These are phyloP conservation scores for Aspergillus sp. DNA, from an alignment of 2,329 filamentous ascomycete species.

Conservation along the genomic window DNA sequence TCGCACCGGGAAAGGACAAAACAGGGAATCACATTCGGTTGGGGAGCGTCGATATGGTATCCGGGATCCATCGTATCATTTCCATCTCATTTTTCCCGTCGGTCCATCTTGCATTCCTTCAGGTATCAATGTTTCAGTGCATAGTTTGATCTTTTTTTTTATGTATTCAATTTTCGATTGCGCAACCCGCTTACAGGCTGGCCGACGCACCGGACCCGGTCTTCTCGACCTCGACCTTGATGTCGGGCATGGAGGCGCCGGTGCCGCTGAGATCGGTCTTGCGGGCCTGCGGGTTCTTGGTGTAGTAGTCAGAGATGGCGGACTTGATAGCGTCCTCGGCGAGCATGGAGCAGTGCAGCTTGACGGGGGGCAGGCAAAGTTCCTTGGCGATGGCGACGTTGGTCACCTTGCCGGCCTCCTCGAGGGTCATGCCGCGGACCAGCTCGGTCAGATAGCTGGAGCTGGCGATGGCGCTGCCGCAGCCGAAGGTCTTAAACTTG, in stretches of 20 bases:
- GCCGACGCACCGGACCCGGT: slow-evolving; percentile 27
- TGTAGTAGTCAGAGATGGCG: slow-evolving; percentile 86
- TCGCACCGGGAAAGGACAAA: neutral
- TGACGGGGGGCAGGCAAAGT: slow-evolving; percentile 85
- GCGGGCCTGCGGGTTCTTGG: slow-evolving; percentile 77
- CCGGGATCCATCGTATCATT: neutral
- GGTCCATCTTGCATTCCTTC: neutral
- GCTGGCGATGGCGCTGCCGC: slow-evolving; percentile 89
- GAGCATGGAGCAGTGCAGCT: slow-evolving; percentile 89
- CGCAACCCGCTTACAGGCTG: slow-evolving; percentile 15
- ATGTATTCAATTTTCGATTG: slow-evolving; percentile 5
- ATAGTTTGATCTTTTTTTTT: slow-evolving; percentile 9
- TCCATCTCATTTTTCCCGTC: neutral
- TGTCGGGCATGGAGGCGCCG: slow-evolving; percentile 61
- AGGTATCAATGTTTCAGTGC: neutral
- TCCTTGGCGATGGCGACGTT: slow-evolving; percentile 99
- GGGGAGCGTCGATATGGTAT: neutral
- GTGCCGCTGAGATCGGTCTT: slow-evolving; percentile 76
- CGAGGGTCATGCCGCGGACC: slow-evolving; percentile 91
- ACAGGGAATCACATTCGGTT: neutral
- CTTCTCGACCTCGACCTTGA: slow-evolving; percentile 47
- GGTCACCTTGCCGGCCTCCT: slow-evolving; percentile 87
- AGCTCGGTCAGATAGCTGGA: slow-evolving; percentile 93
- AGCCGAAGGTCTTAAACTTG: slow-evolving; percentile 98
- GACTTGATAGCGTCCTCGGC: slow-evolving; percentile 92